These are phyloP conservation scores for Paecilomyces variotii DNA, from an alignment of 2,329 filamentous ascomycete species.

Conservation along the genomic window DNA sequence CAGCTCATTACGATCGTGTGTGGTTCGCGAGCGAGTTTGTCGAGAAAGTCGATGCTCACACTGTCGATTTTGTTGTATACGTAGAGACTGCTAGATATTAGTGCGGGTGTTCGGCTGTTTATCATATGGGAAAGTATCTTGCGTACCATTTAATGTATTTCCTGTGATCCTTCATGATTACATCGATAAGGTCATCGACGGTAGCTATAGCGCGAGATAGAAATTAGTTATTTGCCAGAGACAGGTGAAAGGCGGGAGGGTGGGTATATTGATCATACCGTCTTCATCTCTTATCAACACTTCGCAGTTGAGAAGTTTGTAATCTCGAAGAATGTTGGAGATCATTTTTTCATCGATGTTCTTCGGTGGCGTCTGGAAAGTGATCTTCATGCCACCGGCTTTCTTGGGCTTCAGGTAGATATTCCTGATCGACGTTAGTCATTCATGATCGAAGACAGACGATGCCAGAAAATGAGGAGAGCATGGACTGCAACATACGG, in stretches of 20 bases:
- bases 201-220: slow-evolving; percentile 50
- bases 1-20: slow-evolving; percentile 96
- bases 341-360: slow-evolving; percentile 95
- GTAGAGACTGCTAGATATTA: slow-evolving; percentile 56
- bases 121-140: slow-evolving; percentile 26
- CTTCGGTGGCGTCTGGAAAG: slow-evolving; percentile 83
- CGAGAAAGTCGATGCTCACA: slow-evolving; percentile 86
- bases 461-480: background rate
- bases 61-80: slow-evolving; percentile 99
- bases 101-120: background rate
- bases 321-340: slow-evolving; percentile 93
- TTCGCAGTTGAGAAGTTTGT: slow-evolving; percentile 97
- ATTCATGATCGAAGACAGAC: background rate
- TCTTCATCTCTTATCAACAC: slow-evolving; percentile 92
- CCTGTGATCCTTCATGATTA: slow-evolving; percentile 97
- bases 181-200: slow-evolving; percentile 97
- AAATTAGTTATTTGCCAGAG: slow-evolving; percentile 5
- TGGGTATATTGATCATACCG: slow-evolving; percentile 34
- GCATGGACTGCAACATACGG: slow-evolving; percentile 51
- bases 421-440: slow-evolving; percentile 50
- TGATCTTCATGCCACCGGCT: slow-evolving; percentile 97
- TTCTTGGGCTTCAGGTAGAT: slow-evolving; percentile 97
- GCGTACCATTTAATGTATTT: slow-evolving; percentile 78
- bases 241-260: background rate
- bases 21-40: slow-evolving; percentile 84